Percentiles rank a stretch among this genome's conserved stretches.
phyloP scores from a whole-genome alignment of 345 rosid species.

The Rubroshorea leprosula region DNA sequence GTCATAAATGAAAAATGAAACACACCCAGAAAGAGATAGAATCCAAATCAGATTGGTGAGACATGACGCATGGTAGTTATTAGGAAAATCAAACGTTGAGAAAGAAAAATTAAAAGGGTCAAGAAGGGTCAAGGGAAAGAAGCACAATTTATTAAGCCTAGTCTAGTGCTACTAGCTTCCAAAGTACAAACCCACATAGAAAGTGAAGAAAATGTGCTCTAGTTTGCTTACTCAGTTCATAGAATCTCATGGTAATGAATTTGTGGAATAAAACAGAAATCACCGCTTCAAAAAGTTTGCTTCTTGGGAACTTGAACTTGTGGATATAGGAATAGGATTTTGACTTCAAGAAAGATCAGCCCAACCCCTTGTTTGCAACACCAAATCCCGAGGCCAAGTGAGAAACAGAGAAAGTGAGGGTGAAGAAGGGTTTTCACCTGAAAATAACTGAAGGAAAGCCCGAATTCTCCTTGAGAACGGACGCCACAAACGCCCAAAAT shows the following conservation, averaged over 20 bases:
- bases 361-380: no score
- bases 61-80: no score
- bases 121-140: not conserved
- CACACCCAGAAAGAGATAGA: no score
- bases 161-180: no score
- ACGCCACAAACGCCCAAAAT: no score
- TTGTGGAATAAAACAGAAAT: conserved; percentile 18
- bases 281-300: conserved; percentile 15
- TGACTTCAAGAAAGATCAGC: conserved; percentile 25
- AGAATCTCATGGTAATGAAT: conserved; percentile 18
- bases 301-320: conserved; percentile 15
- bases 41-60: no score
- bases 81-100: no score
- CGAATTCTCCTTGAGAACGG: no score
- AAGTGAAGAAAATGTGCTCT: not conserved
- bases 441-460: no score
- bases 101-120: not conserved
- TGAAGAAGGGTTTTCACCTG: not conserved
- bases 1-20: no score
- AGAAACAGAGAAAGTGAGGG: conserved; percentile 8
- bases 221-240: conserved; percentile 39
- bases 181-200: conserved; percentile 14
- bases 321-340: conserved; percentile 9
- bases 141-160: not conserved
- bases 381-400: conserved; percentile 25